phyloP scores from a whole-genome alignment of 176 grass and related monocot genomes.

The Raddia guianensis region DNA sequence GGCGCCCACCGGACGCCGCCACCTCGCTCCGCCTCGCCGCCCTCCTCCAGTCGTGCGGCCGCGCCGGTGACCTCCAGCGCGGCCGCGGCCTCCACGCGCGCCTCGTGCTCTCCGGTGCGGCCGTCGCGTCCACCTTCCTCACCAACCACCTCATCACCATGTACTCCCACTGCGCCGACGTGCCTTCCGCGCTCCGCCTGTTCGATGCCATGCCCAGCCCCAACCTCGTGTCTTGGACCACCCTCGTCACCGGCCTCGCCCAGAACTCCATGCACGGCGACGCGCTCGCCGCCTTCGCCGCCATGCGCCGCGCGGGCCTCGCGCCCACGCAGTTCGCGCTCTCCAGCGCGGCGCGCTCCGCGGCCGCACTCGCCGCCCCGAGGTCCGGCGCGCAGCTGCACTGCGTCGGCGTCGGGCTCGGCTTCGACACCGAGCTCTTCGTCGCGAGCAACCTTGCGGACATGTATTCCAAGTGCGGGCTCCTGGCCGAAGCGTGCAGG shows the following conservation, averaged over 20 bases:
- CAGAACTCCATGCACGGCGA: conserved; percentile 44
- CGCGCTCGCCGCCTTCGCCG: conserved; percentile 52
- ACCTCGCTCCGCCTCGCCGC: conserved; percentile 35
- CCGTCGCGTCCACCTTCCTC: conserved; percentile 54
- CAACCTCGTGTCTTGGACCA: conserved; percentile 68
- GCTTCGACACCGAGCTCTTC: conserved; percentile 50
- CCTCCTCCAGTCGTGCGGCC: conserved; percentile 58
- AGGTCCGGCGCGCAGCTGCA: conserved; percentile 51
- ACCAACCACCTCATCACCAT: conserved; percentile 75
- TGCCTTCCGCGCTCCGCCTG: conserved; percentile 46
- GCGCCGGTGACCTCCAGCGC: conserved; percentile 36
- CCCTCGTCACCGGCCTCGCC: conserved; percentile 49
- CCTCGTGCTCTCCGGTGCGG: conserved; percentile 44
- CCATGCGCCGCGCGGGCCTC: conserved; percentile 47
- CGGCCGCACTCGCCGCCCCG: conserved; percentile 35
- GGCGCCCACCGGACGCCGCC: conserved; percentile 31
- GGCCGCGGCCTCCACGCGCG: conserved; percentile 50
- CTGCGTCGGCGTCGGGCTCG: conserved; percentile 40
- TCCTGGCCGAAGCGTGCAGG: conserved; percentile 43
- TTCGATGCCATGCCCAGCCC: conserved; percentile 49
- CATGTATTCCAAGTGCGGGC: conserved; percentile 61
- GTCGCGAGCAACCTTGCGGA: conserved; percentile 64
- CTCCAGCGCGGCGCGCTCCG: conserved; percentile 57
- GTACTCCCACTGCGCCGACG: conserved; percentile 61
- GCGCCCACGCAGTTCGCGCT: conserved; percentile 60